Conservation (phyloP, 1,284 basidiomycete species). For the Trichosporon sp. region DNA sequence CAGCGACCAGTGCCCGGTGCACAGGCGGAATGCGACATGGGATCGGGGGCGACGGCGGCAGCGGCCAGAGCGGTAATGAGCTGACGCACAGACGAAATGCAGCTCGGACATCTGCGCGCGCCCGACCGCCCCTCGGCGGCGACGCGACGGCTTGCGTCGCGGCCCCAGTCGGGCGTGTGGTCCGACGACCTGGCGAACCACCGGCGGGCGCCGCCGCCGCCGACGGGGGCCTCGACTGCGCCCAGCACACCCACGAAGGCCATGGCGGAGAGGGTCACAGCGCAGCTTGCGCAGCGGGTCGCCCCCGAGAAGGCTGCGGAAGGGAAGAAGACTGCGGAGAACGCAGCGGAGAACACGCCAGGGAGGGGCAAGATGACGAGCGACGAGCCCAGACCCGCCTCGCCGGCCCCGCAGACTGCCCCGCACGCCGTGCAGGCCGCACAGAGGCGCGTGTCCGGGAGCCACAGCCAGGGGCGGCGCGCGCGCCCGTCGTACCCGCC, state of each 20-base stretch:
- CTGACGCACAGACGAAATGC: constrained; percentile 1
- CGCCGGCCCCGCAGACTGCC: not conserved
- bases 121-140: not conserved
- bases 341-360: not conserved
- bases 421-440: too few species aligned
- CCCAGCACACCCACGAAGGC: not conserved
- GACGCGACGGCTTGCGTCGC: not conserved
- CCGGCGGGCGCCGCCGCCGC: not conserved
- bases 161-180: not conserved
- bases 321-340: not conserved
- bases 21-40: not conserved
- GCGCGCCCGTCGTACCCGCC: not conserved
- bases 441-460: too few species aligned
- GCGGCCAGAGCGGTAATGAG: not conserved
- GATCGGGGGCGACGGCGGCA: not conserved
- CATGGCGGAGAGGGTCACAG: too few species aligned
- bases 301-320: not conserved
- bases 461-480: not conserved
- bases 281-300: too few species aligned
- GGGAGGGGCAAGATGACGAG: not conserved
- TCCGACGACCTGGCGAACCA: not conserved
- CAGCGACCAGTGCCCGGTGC: not conserved
- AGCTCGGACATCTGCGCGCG: not conserved
- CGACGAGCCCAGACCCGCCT: not conserved
- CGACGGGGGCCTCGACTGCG: not conserved